Conservation (phyloP, 2,329 filamentous ascomycete genomes). For the Boeremia lycopersici region DNA sequence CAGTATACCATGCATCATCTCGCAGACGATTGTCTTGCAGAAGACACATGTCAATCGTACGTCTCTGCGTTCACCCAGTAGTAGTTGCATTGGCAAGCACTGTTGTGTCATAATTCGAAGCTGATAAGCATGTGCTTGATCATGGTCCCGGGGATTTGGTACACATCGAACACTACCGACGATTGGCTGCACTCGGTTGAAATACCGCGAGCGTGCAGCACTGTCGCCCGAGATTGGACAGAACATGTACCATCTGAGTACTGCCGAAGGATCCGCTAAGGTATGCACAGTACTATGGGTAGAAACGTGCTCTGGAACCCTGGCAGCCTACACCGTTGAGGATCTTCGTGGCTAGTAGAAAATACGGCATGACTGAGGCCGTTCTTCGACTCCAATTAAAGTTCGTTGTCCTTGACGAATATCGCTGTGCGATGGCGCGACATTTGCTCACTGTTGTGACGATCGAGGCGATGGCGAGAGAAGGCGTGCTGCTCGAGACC, state of each 20-base stretch:
- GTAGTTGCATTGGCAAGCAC: not conserved
- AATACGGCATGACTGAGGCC: not conserved
- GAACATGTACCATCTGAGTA: constrained; percentile 17
- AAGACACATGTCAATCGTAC: constrained; percentile 1
- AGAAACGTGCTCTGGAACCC: constrained; percentile 28
- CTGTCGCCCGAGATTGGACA: constrained; percentile 25
- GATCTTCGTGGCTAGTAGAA: constrained; percentile 11
- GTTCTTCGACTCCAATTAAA: not conserved
- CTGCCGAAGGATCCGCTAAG: constrained; percentile 24
- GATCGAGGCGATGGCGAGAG: not conserved
- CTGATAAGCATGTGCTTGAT: constrained; percentile 43
- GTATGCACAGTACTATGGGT: constrained; percentile 23
- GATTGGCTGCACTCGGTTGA: constrained; percentile 37
- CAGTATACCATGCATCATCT: constrained; percentile 1
- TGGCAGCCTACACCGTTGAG: constrained; percentile 22
- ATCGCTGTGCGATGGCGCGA: not conserved
- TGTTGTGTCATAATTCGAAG: constrained; percentile 20
- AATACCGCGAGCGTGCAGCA: constrained; percentile 33
- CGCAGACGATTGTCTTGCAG: constrained; percentile 11
- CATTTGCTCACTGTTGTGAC: not conserved
- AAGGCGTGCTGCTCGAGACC: not conserved
- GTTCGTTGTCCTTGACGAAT: not conserved
- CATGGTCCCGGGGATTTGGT: constrained; percentile 35
- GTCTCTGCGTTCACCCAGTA: not conserved
- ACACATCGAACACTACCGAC: constrained; percentile 30